Base-by-base conservation (phyloP, 306 rosid genomes). In the Castanea crenata region DNA sequence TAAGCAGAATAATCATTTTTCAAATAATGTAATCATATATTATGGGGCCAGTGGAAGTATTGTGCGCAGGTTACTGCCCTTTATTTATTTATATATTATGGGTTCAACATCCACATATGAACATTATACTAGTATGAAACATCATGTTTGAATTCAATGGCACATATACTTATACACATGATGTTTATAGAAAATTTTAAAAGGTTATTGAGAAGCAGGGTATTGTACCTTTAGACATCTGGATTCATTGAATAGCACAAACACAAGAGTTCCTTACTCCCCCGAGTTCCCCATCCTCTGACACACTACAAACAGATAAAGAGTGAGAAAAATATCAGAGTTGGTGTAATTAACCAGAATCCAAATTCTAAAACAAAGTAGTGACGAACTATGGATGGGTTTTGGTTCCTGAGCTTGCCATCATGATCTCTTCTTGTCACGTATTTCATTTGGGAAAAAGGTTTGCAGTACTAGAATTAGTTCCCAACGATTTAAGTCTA, bases 251-350 rank as follows among this genome's bases (percentile, higher is more conserved):
- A 78, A 85, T 74, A 35, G 71, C 81, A 83, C 88, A 85, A 34
- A 85, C 75, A 75, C 88, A 85, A 78, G 83, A 81, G 63, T 85
- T 85, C 67, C 85, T 74, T 62, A 85, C 85, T 78, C 75, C 83
- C 52, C 81, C 85, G 34, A 85, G 83, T 56, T 85, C 83, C 49
- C 75, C 85, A 74, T 85, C 85, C 81, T 79, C 88, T 56, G 80
- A 81, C 5, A 74, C 80, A 80, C 88, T 85, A 69, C 19, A 32
- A 52, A 57, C 65, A 80, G 4, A 34, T 14, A 44, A 52, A 51
- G 5, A 38, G 13, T 31, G 59, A 11, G 46, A 77, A 76, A 14
- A 2, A 29, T 56, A 1, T 44, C 23, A 65, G 14, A 65, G 49
- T 15, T 5, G 11, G 46, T 65, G 23, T 7, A 32, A 20, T 4